These are phyloP conservation scores for Mesotaenium endlicherianum DNA, from an alignment of 139 green algal genomes.

Conservation along the genomic window DNA sequence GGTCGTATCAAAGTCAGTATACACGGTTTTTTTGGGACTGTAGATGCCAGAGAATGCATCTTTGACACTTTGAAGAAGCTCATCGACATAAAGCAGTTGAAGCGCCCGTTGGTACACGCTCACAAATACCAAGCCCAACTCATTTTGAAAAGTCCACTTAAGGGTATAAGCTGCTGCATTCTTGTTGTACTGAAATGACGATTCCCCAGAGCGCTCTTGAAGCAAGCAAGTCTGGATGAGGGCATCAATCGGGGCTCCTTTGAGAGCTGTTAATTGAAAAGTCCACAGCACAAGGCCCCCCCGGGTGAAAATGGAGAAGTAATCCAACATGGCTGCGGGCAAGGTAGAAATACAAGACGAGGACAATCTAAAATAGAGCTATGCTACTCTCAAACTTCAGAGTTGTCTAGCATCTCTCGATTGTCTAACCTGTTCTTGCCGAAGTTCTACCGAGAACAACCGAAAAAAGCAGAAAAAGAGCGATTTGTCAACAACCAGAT, in stretches of 20 bases:
- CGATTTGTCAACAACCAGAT: too few species aligned
- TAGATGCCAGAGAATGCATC: constrained; percentile 33
- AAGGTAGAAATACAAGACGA: too few species aligned
- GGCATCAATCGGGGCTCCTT: constrained; percentile 75
- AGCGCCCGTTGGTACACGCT: constrained; percentile 92
- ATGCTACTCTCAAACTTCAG: too few species aligned
- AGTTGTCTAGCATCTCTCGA: too few species aligned
- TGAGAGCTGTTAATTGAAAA: constrained; percentile 59
- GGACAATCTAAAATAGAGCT: too few species aligned
- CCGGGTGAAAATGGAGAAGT: constrained; percentile 51
- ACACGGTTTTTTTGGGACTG: neutral
- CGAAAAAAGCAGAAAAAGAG: too few species aligned
- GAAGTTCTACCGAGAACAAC: too few species aligned
- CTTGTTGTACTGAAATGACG: constrained; percentile 74
- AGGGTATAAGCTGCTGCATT: constrained; percentile 74
- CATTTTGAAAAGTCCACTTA: constrained; percentile 97
- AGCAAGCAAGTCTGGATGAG: constrained; percentile 84
- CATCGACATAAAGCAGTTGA: constrained; percentile 57
- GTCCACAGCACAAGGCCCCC: constrained; percentile 51
- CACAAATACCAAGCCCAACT: constrained; percentile 93
- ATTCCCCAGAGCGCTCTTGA: constrained; percentile 81
- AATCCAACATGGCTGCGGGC: constrained; percentile 50
- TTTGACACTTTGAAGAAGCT: constrained; percentile 45
- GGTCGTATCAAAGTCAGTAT: constrained; percentile 40
- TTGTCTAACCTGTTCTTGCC: too few species aligned